phyloP scores from a whole-genome alignment of 2,329 filamentous ascomycete genomes.

The Chrysosporium queenslandicum region DNA sequence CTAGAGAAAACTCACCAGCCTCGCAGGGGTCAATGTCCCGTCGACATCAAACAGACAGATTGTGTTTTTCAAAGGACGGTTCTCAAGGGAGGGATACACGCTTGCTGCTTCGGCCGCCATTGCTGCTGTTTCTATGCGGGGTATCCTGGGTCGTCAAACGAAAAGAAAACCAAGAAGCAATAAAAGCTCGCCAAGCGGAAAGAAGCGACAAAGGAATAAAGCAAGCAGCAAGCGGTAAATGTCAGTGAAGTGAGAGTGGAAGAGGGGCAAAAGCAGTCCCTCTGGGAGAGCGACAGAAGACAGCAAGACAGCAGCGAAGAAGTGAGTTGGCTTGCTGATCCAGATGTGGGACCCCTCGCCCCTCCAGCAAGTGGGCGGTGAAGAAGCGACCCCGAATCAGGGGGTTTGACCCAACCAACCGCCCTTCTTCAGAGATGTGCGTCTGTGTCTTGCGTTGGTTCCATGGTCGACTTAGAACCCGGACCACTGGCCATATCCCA shows the following conservation, averaged over 20 bases:
- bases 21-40: constrained; percentile 74
- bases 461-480: too few species aligned
- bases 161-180: neutral
- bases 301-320: neutral
- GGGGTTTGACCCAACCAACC: neutral
- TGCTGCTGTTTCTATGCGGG: neutral
- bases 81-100: constrained; percentile 61
- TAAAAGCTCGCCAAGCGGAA: neutral
- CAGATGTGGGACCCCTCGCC: neutral
- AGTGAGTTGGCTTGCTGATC: neutral
- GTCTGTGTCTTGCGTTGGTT: too few species aligned
- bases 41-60: constrained; percentile 96
- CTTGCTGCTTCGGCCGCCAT: constrained; percentile 14
- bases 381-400: neutral
- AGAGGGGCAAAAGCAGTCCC: neutral
- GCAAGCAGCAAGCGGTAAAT: neutral
- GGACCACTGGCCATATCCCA: too few species aligned
- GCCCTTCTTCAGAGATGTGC: too few species aligned
- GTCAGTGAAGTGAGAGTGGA: too few species aligned
- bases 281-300: too few species aligned
- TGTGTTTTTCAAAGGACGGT: constrained; percentile 84
- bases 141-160: neutral
- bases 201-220: neutral
- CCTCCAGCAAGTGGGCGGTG: neutral
- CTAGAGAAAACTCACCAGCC: constrained; percentile 48